Evolutionary conservation across 768 basidiomycete species (phyloP), one percentile per base, ranked within the genome.

Genomic region (Chalciporus sphaerocephalus): DNA sequence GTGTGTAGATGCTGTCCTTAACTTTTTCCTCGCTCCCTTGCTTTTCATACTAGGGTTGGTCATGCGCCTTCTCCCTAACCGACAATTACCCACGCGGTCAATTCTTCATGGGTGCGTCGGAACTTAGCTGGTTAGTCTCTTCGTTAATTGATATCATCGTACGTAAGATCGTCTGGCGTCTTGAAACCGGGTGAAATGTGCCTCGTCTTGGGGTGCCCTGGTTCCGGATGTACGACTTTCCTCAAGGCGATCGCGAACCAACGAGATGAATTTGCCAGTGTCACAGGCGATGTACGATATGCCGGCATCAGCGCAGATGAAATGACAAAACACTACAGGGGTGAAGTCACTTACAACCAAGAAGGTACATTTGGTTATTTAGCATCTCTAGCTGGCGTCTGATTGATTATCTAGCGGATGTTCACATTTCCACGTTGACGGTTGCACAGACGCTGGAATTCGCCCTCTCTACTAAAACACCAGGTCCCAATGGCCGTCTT

Each of bases 191-290:
- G 3, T 25, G 22, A 40, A 40, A 23, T 6, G 22, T 34, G 5
- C 20, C 13, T 30, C 13, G 91, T 92, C 11, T 75, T 92, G 27
- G 92, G 90, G 17, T 78, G 88, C 21, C 92, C 91, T 0, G 87
- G 86, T 10, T 81, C 88, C 5, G 74, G 74, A 15, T 75, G 74
- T 47, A 66, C 63, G 17, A 71, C 78, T 0, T 66, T 81, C 46
- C 63, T 81, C 39, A 81, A 80, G 58, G 74, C 72, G 1, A 62
- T 79, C 42, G 66, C 76, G 2, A 76, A 76, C 54, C 66, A 73
- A 42, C 68, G 72, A 9, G 58, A 57, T 12, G 69, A 67, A 5
- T 78, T 66, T 52, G 49, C 69, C 30, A 54, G 52, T 15, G 72
- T 81, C 45, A 58, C 73, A 6, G 69, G 69, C 1, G 60, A 67